Evolutionary conservation across 495 filamentous ascomycete genomes (phyloP).

Genomic region (Cairneyella variabilis): DNA sequence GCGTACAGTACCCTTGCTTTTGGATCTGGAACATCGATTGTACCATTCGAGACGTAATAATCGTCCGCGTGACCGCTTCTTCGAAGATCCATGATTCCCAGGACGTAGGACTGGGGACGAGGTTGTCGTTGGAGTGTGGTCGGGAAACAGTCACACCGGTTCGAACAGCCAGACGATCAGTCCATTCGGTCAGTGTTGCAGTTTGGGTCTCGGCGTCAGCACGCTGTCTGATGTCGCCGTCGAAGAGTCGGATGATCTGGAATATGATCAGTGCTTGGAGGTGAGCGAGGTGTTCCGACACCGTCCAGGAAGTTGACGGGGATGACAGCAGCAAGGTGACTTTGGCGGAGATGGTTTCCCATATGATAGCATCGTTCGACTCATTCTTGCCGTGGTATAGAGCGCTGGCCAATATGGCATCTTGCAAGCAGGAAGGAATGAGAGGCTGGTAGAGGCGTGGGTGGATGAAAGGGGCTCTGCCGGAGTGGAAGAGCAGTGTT

Average conservation of each 20-base stretch:
- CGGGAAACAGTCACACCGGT: neutral
- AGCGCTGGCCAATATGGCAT: neutral
- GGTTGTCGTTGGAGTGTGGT: too few relatives aligned
- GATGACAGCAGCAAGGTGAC: neutral
- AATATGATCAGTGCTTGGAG: slow-evolving; percentile 46
- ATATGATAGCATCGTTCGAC: slow-evolving; percentile 3
- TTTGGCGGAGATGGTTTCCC: slow-evolving; percentile 6
- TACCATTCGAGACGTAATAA: slow-evolving; percentile 34
- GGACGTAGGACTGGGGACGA: slow-evolving; percentile 8
- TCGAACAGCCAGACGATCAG: slow-evolving; percentile 31
- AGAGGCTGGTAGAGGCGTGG: neutral
- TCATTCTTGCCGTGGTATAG: slow-evolving; percentile 6
- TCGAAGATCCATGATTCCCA: slow-evolving; percentile 39
- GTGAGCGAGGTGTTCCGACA: slow-evolving; percentile 35
- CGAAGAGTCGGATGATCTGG: slow-evolving; percentile 54
- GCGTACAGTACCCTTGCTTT: slow-evolving; percentile 9
- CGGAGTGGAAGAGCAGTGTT: neutral
- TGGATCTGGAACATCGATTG: slow-evolving; percentile 32
- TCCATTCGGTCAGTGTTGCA: slow-evolving; percentile 39
- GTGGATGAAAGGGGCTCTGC: slow-evolving; percentile 10
- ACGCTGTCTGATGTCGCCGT: slow-evolving; percentile 49
- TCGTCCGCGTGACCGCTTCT: slow-evolving; percentile 37
- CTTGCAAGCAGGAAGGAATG: neutral
- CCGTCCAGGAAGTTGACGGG: neutral
- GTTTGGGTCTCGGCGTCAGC: slow-evolving; percentile 42